Evolutionary conservation across 345 rosid species (phyloP).

Genomic region (Camelina hispida): DNA sequence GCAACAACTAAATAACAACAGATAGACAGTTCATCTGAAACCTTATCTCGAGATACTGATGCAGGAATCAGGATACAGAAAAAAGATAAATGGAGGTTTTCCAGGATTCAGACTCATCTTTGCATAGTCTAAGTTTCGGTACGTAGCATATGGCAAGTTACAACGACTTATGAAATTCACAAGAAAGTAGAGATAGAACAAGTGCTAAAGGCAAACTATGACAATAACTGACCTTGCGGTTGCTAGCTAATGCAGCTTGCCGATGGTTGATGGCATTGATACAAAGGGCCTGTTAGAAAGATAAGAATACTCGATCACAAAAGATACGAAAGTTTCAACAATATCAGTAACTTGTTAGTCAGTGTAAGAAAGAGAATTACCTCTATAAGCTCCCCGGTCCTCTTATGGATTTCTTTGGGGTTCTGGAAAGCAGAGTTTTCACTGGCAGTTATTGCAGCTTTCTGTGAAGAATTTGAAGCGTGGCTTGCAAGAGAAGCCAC

Average conservation of each 20-base stretch:
- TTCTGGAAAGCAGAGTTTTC: conserved; percentile 56
- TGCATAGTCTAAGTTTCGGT: not conserved
- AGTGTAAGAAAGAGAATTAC: conserved; percentile 46
- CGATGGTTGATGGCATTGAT: conserved; percentile 65
- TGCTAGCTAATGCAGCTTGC: conserved; percentile 86
- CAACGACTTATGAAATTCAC: conserved; percentile 22
- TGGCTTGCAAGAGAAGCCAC: conserved; percentile 49
- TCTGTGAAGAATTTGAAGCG: conserved; percentile 60
- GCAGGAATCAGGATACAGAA: conserved; percentile 17
- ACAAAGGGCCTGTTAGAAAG: conserved; percentile 76
- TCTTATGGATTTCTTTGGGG: conserved; percentile 74
- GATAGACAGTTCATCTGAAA: conserved; percentile 4
- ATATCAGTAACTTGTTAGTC: conserved; percentile 34
- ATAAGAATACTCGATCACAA: conserved; percentile 26
- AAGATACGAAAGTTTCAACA: conserved; percentile 22
- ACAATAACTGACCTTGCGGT: conserved; percentile 72
- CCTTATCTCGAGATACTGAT: conserved; percentile 21
- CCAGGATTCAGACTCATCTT: conserved; percentile 21
- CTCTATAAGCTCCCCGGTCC: conserved; percentile 91
- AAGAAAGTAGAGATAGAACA: conserved; percentile 22
- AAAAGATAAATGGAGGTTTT: conserved; percentile 22
- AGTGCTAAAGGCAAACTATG: conserved; percentile 26
- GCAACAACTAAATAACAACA: conserved; percentile 7
- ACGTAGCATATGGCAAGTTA: conserved; percentile 4
- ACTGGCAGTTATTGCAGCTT: conserved; percentile 47